Conservation (phyloP, 805 yeast species). For the Myxozyma melibiosi region DNA sequence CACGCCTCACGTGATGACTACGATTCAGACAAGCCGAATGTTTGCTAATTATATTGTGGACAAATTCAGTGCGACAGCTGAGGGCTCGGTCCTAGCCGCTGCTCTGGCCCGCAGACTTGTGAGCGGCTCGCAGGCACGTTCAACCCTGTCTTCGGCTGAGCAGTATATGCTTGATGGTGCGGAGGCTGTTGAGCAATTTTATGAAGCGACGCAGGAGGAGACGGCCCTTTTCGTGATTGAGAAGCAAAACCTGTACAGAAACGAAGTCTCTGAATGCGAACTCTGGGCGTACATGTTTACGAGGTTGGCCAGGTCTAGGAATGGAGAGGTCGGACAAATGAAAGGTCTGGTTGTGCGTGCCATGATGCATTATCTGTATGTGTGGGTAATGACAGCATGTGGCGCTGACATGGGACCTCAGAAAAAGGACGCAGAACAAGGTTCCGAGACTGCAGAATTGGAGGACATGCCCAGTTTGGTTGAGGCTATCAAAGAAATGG, state of each 20-base stretch:
- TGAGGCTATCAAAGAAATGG: not conserved
- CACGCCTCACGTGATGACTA: not conserved
- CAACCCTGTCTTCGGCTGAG: constrained; percentile 3
- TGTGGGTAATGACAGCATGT: constrained; percentile 6
- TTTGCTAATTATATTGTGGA: constrained; percentile 15
- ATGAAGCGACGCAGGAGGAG: constrained; percentile 35
- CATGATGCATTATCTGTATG: constrained; percentile 4
- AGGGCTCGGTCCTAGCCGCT: constrained; percentile 6
- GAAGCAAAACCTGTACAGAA: constrained; percentile 65
- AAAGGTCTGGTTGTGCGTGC: constrained; percentile 12
- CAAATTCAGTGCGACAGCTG: constrained; percentile 1
- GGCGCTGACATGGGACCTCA: not conserved
- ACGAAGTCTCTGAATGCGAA: constrained; percentile 42
- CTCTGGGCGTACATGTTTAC: constrained; percentile 14
- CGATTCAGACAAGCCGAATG: not conserved
- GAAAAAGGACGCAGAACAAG: not conserved
- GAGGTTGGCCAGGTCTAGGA: not conserved
- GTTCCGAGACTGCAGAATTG: not conserved
- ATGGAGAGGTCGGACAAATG: constrained; percentile 1
- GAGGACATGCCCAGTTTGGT: not conserved
- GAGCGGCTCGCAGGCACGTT: constrained; percentile 3
- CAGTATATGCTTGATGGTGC: constrained; percentile 13
- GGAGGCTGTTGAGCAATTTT: constrained; percentile 33
- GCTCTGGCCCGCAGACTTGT: constrained; percentile 7
- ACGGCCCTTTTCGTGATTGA: constrained; percentile 65